phyloP scores from a whole-genome alignment of 2,329 filamentous ascomycete species.

The Penicillium corylophilum region DNA sequence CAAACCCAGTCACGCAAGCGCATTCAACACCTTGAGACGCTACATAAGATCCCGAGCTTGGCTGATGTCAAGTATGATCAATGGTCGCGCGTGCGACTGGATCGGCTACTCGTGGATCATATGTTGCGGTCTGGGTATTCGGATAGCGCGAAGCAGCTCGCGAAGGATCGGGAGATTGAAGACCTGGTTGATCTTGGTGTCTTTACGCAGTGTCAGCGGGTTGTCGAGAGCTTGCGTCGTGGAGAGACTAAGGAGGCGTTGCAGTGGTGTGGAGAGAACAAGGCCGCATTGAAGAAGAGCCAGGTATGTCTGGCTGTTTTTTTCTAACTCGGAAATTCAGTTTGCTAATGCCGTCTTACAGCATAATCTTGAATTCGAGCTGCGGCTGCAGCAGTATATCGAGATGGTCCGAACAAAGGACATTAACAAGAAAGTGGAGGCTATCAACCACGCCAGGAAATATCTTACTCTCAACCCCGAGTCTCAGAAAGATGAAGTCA shows the following conservation, averaged over 20 bases:
- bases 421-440: slow-evolving; percentile 67
- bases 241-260: slow-evolving; percentile 76
- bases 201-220: slow-evolving; percentile 76
- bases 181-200: slow-evolving; percentile 86
- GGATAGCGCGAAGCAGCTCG: slow-evolving; percentile 72
- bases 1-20: slow-evolving; percentile 74
- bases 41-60: slow-evolving; percentile 76
- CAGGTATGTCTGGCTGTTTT: slow-evolving; percentile 54
- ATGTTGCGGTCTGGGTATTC: slow-evolving; percentile 80
- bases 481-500: slow-evolving; percentile 66
- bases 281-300: slow-evolving; percentile 85
- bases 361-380: slow-evolving; percentile 86
- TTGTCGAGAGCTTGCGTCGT: slow-evolving; percentile 69
- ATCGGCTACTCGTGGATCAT: slow-evolving; percentile 89
- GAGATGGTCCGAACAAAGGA: slow-evolving; percentile 75
- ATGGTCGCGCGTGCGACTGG: slow-evolving; percentile 79
- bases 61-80: slow-evolving; percentile 91
- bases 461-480: slow-evolving; percentile 71
- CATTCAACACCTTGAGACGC: slow-evolving; percentile 74
- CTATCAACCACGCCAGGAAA: slow-evolving; percentile 78
- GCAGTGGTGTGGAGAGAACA: slow-evolving; percentile 90
- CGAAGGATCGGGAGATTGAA: slow-evolving; percentile 70
- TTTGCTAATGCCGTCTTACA: slow-evolving; percentile 32
- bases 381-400: slow-evolving; percentile 92
- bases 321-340: background rate